phyloP scores from a whole-genome alignment of 768 basidiomycete species.

The Collybia sordida region DNA sequence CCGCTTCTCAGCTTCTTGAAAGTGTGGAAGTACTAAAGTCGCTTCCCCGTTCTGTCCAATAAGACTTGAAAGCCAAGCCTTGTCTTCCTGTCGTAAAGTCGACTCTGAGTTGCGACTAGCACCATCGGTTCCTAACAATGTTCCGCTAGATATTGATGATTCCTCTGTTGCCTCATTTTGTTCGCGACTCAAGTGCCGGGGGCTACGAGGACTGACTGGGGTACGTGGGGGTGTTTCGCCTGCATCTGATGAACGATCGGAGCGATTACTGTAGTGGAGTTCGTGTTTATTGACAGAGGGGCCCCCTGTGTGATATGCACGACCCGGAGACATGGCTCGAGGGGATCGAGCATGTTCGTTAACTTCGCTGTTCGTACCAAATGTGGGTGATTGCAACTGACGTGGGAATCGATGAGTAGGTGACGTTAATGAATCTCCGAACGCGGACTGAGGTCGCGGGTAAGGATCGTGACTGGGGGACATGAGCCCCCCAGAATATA shows the following conservation, averaged over 20 bases:
- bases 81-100: conserved; percentile 31
- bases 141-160: conserved; percentile 25
- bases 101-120: conserved; percentile 20
- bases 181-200: conserved; percentile 34
- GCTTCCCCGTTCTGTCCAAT: conserved; percentile 21
- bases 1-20: conserved; percentile 1
- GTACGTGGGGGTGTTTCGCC: conserved; percentile 62
- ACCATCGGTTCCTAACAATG: conserved; percentile 14
- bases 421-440: conserved; percentile 46
- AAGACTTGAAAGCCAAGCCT: conserved; percentile 20
- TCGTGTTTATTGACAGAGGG: conserved; percentile 31
- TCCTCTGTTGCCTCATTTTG: conserved; percentile 21
- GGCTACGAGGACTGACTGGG: conserved; percentile 55
- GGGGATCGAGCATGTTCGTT: conserved; percentile 39
- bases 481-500: conserved; percentile 23
- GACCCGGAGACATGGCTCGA: conserved; percentile 36
- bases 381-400: conserved; percentile 37
- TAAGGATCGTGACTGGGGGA: conserved; percentile 57
- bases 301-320: conserved; percentile 26
- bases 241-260: conserved; percentile 35
- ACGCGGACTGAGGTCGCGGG: conserved; percentile 63
- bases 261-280: conserved; percentile 28
- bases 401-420: conserved; percentile 32
- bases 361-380: conserved; percentile 30
- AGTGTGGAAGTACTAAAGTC: conserved; percentile 19